These are phyloP conservation scores for Mesembryanthemum crystallinum DNA, from an alignment of 148 eudicot genomes.

Conservation along the genomic window DNA sequence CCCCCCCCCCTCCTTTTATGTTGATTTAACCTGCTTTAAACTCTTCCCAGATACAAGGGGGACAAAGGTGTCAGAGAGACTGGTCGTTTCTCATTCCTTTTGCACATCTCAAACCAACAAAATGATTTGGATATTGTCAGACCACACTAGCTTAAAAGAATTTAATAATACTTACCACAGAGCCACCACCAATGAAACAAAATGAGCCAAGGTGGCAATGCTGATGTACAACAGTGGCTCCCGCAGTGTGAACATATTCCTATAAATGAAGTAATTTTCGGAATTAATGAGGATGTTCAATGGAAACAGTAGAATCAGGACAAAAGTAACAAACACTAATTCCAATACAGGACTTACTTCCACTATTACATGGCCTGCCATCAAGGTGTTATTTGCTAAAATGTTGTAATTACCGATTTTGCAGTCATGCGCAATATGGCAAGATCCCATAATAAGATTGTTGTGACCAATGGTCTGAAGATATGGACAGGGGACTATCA, in stretches of 20 bases:
- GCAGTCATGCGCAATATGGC: conserved; percentile 98
- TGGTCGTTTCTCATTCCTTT: background rate
- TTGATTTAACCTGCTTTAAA: background rate
- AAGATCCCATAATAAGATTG: conserved; percentile 94
- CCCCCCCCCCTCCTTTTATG: background rate
- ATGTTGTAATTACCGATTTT: conserved; percentile 82
- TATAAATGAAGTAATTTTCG: conserved; percentile 26
- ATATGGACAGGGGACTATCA: conserved; percentile 4
- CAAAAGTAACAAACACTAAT: conserved; percentile 2
- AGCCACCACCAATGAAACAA: conserved; percentile 94
- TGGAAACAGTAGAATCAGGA: background rate
- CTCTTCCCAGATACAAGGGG: background rate
- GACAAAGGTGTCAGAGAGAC: background rate
- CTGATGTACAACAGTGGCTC: conserved; percentile 84
- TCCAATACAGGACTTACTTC: conserved; percentile 48
- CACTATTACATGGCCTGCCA: conserved; percentile 87
- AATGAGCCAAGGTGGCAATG: conserved; percentile 81
- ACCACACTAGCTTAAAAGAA: background rate
- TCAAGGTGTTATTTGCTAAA: conserved; percentile 77
- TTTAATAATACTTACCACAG: conserved; percentile 58
- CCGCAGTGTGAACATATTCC: conserved; percentile 88
- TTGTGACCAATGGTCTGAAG: conserved; percentile 72
- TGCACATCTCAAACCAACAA: background rate
- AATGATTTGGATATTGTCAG: background rate
- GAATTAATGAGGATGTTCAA: conserved; percentile 3